phyloP scores from a whole-genome alignment of 2,329 filamentous ascomycete species.

The Fusarium robinianum region DNA sequence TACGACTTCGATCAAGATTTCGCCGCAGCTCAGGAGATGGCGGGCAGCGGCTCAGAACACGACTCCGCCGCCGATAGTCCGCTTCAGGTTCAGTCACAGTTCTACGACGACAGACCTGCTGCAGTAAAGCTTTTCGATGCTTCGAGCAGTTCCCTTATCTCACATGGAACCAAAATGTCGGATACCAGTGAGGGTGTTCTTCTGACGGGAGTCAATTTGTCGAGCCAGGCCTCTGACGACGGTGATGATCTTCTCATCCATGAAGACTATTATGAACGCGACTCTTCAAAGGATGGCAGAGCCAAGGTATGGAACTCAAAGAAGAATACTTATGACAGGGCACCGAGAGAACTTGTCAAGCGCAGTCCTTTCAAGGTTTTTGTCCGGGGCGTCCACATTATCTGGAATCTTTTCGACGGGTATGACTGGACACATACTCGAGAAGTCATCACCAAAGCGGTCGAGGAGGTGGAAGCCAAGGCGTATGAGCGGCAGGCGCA shows the following conservation, averaged over 20 bases:
- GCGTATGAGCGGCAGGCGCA: slow-evolving; percentile 74
- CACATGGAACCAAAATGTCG: slow-evolving; percentile 40
- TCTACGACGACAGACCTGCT: slow-evolving; percentile 50
- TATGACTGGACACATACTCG: slow-evolving; percentile 94
- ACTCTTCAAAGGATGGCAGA: slow-evolving; percentile 63
- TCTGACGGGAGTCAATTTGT: slow-evolving; percentile 40
- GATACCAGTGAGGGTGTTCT: slow-evolving; percentile 45
- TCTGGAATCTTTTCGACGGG: slow-evolving; percentile 97
- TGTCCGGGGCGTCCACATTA: slow-evolving; percentile 85
- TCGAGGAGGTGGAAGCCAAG: slow-evolving; percentile 83
- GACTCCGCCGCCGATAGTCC: slow-evolving; percentile 42
- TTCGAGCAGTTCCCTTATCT: slow-evolving; percentile 42
- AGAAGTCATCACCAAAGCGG: slow-evolving; percentile 82
- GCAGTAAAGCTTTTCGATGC: slow-evolving; percentile 56
- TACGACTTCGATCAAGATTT: slow-evolving; percentile 69
- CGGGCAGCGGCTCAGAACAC: slow-evolving; percentile 43
- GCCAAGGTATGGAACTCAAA: slow-evolving; percentile 81
- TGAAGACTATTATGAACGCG: slow-evolving; percentile 75
- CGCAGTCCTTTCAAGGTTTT: slow-evolving; percentile 75
- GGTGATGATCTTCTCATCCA: slow-evolving; percentile 70
- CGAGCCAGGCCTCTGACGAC: slow-evolving; percentile 52
- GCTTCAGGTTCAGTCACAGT: slow-evolving; percentile 50
- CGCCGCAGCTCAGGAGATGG: slow-evolving; percentile 55
- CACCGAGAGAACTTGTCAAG: slow-evolving; percentile 63
- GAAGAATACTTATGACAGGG: slow-evolving; percentile 73